Evolutionary conservation across 306 rosid genomes (phyloP), one percentile per base, ranked within the genome.

Genomic region (Castanea mollissima): DNA sequence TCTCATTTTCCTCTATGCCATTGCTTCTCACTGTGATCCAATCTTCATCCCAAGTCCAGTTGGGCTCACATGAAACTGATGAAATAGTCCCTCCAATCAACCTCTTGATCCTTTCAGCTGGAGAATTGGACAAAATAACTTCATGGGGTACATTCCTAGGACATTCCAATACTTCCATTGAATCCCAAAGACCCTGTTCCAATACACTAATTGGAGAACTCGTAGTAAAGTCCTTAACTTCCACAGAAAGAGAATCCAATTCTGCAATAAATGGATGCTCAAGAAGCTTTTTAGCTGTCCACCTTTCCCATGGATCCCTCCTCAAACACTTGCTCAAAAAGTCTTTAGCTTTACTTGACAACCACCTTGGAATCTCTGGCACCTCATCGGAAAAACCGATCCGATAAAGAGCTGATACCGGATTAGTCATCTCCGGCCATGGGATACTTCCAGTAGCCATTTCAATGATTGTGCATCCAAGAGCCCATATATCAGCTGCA

Each of bases 391-490:
- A 78, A 79, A 74, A 82, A 19, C 92, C 87, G 57, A 89, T 86
- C 72, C 81, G 49, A 60, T 89, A 82, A 71, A 89, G 84, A 77
- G 78, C 90, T 1, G 88, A 75, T 0, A 86, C 77, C 1, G 87
- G 87, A 41, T 86, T 85, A 12, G 15, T 69, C 3, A 84, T 19
- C 21, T 76, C 78, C 29, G 69, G 79, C 92, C 92, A 89, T 1
- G 90, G 92, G 59, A 59, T 71, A 10, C 49, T 59, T 1, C 90
- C 92, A 0, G 86, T 86, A 2, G 85, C 90, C 92, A 89, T 86
- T 74, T 89, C 92, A n/a, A 89, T 80, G 55, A 89, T 38, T 5
- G 90, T 89, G 60, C 92, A 86, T n/a, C 92, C 92, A 35, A 86
- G 82, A 29, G 90, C 88, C 92, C 92, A 86, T 29, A 86, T 52